A percentile compares a stretch with the other conserved stretches of the same genome.
Evolutionary conservation across 2,329 filamentous ascomycete species (phyloP).

Genomic region (Amphichorda felina): DNA sequence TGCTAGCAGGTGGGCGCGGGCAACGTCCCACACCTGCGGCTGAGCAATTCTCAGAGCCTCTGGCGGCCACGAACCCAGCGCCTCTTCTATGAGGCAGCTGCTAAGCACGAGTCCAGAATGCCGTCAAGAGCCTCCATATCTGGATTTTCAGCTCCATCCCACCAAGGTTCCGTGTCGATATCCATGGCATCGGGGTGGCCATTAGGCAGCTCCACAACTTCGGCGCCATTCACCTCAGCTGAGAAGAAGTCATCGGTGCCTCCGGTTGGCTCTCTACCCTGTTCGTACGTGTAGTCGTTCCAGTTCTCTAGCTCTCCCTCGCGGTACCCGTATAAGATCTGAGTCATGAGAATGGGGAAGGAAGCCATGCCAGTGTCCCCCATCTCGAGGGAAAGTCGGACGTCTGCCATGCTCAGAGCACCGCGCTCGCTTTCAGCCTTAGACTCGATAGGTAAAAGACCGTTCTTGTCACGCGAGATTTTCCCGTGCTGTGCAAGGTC

Average conservation of each 20-base stretch:
- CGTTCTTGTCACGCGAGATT: constrained; percentile 60
- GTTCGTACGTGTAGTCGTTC: constrained; percentile 45
- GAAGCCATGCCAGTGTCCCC: constrained; percentile 65
- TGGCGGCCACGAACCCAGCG: too few relatives aligned
- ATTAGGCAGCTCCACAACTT: constrained; percentile 28
- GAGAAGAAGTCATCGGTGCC: constrained; percentile 15
- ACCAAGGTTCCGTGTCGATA: constrained; percentile 43
- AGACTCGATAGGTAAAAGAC: constrained; percentile 69
- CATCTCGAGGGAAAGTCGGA: constrained; percentile 64
- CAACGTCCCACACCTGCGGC: too few relatives aligned
- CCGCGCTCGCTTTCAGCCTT: constrained; percentile 62
- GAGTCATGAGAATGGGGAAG: constrained; percentile 63
- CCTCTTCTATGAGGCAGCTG: too few relatives aligned
- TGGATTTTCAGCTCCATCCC: constrained; percentile 45
- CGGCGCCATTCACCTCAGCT: constrained; percentile 20
- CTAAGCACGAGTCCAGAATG: constrained; percentile 44
- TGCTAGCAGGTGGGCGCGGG: too few relatives aligned
- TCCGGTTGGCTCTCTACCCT: constrained; percentile 18
- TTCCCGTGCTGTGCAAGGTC: constrained; percentile 61
- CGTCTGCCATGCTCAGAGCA: constrained; percentile 64
- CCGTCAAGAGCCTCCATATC: constrained; percentile 42
- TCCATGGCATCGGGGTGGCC: constrained; percentile 47
- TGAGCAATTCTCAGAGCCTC: too few relatives aligned
- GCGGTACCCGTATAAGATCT: constrained; percentile 58
- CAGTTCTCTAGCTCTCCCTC: constrained; percentile 66